Percentiles rank a stretch among this genome's conserved stretches.
These are phyloP conservation scores for Limnomonas spitsbergensis DNA, from an alignment of 139 green algal species.

Conservation along the genomic window DNA sequence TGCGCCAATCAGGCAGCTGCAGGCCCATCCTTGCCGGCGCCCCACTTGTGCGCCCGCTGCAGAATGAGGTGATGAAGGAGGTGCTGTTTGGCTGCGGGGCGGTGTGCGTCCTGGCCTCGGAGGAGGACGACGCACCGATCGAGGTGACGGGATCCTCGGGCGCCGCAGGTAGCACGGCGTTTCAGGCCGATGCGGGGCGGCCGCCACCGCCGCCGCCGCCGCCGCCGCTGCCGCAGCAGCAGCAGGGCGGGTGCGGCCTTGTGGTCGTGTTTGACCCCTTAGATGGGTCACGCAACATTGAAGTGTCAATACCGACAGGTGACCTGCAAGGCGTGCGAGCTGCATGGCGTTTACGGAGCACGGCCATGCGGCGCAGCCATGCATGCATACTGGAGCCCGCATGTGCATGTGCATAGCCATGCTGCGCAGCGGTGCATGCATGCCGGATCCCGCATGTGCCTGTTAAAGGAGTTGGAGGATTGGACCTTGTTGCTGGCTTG, in stretches of 20 bases:
- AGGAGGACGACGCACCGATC: constrained; percentile 64
- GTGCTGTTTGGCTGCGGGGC: constrained; percentile 31
- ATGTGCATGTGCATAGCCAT: neutral
- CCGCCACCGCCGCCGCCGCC: neutral
- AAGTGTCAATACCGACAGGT: constrained; percentile 58
- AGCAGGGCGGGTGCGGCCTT: no score
- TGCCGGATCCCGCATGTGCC: no score
- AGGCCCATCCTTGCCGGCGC: no score
- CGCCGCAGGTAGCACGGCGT: neutral
- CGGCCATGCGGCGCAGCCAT: neutral
- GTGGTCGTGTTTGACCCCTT: constrained; percentile 73
- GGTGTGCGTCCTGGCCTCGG: constrained; percentile 54
- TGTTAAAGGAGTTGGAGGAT: no score
- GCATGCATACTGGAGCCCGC: neutral
- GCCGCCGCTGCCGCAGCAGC: neutral
- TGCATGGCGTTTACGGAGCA: neutral
- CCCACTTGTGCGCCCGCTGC: neutral
- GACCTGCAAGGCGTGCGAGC: neutral
- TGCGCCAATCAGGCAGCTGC: neutral
- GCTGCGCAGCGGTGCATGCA: no score
- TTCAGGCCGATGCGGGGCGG: no score
- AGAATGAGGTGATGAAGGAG: constrained; percentile 52
- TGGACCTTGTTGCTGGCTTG: no score
- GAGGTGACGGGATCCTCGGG: constrained; percentile 7
- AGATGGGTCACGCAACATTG: constrained; percentile 71